Percentiles rank a stretch among this genome's conserved stretches.
Evolutionary conservation across 2,329 filamentous ascomycete genomes (phyloP).

Genomic region (Chrysoporthe cubensis): DNA sequence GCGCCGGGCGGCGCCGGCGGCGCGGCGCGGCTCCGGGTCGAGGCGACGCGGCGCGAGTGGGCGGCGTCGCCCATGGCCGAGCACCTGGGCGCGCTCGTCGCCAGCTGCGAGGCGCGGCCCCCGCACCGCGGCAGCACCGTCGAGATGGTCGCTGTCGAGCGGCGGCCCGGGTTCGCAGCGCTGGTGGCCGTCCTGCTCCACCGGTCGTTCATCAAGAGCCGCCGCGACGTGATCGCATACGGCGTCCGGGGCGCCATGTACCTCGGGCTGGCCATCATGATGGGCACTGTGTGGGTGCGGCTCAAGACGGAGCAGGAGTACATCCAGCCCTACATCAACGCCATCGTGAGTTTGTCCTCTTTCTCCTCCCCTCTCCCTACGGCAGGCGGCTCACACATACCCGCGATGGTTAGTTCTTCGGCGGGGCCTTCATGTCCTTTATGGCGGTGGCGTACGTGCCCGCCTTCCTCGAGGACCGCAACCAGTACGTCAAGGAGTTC

Average conservation of each 20-base stretch:
- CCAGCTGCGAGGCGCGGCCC: conserved; percentile 36
- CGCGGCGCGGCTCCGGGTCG: conserved; percentile 52
- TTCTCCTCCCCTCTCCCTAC: not conserved
- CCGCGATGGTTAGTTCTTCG: conserved; percentile 57
- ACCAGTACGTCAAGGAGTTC: conserved; percentile 75
- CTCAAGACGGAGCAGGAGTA: conserved; percentile 69
- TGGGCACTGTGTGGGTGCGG: conserved; percentile 86
- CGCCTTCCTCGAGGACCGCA: conserved; percentile 77
- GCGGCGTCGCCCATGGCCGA: conserved; percentile 43
- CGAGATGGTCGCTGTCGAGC: conserved; percentile 32
- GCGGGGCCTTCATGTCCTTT: conserved; percentile 76
- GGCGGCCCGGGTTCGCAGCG: conserved; percentile 49
- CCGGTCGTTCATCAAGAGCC: conserved; percentile 80
- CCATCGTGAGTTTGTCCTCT: conserved; percentile 55
- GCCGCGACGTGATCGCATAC: conserved; percentile 83
- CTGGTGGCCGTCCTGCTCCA: conserved; percentile 71
- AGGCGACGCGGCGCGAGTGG: conserved; percentile 61
- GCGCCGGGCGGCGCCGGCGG: conserved; percentile 47
- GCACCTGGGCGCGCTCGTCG: conserved; percentile 34
- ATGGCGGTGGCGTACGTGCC: conserved; percentile 87
- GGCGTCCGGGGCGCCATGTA: conserved; percentile 86
- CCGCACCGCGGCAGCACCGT: conserved; percentile 31
- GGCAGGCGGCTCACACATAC: not conserved
- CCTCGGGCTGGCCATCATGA: conserved; percentile 76
- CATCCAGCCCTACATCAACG: conserved; percentile 82